Conservation (phyloP, 768 basidiomycete species). For the Calocybe cyanea region DNA sequence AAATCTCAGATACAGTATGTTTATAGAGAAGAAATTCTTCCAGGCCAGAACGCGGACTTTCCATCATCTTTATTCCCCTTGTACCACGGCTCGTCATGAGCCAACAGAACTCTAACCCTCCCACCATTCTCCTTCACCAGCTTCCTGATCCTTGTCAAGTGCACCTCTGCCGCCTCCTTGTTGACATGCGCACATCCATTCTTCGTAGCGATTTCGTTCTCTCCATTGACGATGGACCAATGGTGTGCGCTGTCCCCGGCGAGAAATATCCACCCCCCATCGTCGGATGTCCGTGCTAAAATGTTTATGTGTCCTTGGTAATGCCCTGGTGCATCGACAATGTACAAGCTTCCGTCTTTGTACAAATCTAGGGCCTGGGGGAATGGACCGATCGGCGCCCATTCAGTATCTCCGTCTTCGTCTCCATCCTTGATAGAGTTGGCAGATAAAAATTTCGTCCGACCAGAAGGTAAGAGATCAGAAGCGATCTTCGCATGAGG, state of each 20-base stretch:
- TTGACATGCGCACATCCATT: background rate
- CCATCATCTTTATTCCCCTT: constrained; percentile 36
- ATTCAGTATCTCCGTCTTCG: no score
- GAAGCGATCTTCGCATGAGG: no score
- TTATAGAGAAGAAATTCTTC: constrained; percentile 17
- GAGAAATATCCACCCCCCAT: constrained; percentile 53
- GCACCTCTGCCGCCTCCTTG: constrained; percentile 22
- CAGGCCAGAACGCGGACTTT: constrained; percentile 35
- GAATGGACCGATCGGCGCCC: constrained; percentile 17
- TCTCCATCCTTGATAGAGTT: no score
- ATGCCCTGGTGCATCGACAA: constrained; percentile 58
- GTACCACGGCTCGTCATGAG: constrained; percentile 54
- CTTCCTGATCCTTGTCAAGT: constrained; percentile 29
- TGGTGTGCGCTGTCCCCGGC: constrained; percentile 58
- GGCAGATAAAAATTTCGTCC: no score
- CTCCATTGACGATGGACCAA: constrained; percentile 44
- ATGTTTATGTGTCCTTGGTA: constrained; percentile 51
- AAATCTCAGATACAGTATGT: no score
- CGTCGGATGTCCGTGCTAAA: constrained; percentile 48
- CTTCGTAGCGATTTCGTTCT: constrained; percentile 34
- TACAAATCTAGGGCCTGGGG: constrained; percentile 50
- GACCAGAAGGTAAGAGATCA: no score
- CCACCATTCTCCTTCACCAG: constrained; percentile 31
- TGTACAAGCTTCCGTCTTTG: constrained; percentile 54
- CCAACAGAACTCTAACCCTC: constrained; percentile 47